A percentile compares a stretch with the other conserved stretches of the same genome.
These are phyloP conservation scores for Xylariaceae sp. DNA, from an alignment of 2,329 filamentous ascomycete species.

Conservation along the genomic window DNA sequence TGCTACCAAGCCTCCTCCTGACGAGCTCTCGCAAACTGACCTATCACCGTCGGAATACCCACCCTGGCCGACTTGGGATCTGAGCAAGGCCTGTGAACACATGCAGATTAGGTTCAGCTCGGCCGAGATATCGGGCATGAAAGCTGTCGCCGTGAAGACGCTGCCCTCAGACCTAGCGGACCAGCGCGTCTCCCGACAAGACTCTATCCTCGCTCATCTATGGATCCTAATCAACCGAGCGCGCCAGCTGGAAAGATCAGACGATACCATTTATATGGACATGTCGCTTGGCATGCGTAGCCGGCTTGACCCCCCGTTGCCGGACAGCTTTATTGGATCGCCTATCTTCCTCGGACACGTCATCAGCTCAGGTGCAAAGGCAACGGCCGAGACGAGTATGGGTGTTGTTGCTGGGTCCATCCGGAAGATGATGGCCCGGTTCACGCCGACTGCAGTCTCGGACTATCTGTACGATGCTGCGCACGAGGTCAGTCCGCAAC, in stretches of 20 bases:
- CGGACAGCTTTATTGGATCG: slow-evolving; percentile 41
- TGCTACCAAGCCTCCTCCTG: slow-evolving; percentile 25
- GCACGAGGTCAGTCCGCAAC: slow-evolving; percentile 42
- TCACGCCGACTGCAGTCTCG: slow-evolving; percentile 36
- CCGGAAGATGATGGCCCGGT: slow-evolving; percentile 32
- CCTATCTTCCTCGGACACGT: slow-evolving; percentile 40
- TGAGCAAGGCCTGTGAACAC: slow-evolving; percentile 29
- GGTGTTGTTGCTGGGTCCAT: slow-evolving; percentile 31
- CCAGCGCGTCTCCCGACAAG: slow-evolving; percentile 35
- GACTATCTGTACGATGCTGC: slow-evolving; percentile 41
- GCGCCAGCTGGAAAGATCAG: slow-evolving; percentile 24
- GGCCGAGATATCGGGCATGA: slow-evolving; percentile 34
- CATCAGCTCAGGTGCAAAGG: slow-evolving; percentile 14
- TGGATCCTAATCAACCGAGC: slow-evolving; percentile 43
- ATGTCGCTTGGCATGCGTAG: slow-evolving; percentile 39
- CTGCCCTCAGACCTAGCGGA: slow-evolving; percentile 13
- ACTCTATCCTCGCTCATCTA: slow-evolving; percentile 43
- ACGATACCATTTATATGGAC: slow-evolving; percentile 36
- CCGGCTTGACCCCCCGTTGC: slow-evolving; percentile 37
- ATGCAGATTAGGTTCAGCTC: slow-evolving; percentile 37
- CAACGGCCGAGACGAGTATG: slow-evolving; percentile 13
- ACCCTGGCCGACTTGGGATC: slow-evolving; percentile 42
- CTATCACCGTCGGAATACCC: slow-evolving; percentile 32
- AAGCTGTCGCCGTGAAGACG: slow-evolving; percentile 15
- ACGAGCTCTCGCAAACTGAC: slow-evolving; percentile 14